A percentile compares a stretch with the other conserved stretches of the same genome.
Evolutionary conservation across 73 alveolate species (phyloP).

Genomic region (Paramecium tetraurelia): DNA sequence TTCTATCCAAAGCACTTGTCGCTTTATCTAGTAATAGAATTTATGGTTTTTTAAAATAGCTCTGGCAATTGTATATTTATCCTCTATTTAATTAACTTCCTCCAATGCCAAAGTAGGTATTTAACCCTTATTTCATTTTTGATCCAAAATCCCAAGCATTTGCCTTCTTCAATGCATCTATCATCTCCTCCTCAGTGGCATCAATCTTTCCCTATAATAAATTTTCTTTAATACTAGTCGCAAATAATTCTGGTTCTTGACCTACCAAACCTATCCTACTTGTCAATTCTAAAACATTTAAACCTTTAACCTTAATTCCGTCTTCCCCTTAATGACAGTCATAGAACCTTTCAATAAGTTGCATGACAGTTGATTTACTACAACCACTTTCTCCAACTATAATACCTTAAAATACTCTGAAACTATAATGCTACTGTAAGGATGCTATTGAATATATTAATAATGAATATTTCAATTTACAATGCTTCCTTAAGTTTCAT

Average conservation of each 20-base stretch:
- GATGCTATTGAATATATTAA: too few species aligned
- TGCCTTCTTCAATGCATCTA: slow-evolving; percentile 75
- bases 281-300: slow-evolving; percentile 68
- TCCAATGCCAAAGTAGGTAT: slow-evolving; percentile 69
- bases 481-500: too few species aligned
- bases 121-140: slow-evolving; percentile 62
- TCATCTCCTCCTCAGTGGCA: slow-evolving; percentile 81
- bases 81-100: slow-evolving; percentile 79
- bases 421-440: too few species aligned
- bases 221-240: slow-evolving; percentile 83
- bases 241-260: slow-evolving; percentile 84
- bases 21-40: slow-evolving; percentile 80
- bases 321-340: slow-evolving; percentile 62
- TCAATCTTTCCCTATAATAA: slow-evolving; percentile 81
- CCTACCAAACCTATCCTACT: slow-evolving; percentile 74
- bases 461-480: too few species aligned
- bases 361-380: slow-evolving; percentile 77
- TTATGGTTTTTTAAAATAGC: slow-evolving; percentile 75
- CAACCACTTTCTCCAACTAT: slow-evolving; percentile 79
- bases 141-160: slow-evolving; percentile 71
- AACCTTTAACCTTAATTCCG: slow-evolving; percentile 65
- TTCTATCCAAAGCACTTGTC: slow-evolving; percentile 82
- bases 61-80: slow-evolving; percentile 79
- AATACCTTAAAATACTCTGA: too few species aligned
- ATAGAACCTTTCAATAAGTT: slow-evolving; percentile 82